Base-by-base conservation (phyloP, 768 basidiomycete species). In the Leucocoprinus sp. region DNA sequence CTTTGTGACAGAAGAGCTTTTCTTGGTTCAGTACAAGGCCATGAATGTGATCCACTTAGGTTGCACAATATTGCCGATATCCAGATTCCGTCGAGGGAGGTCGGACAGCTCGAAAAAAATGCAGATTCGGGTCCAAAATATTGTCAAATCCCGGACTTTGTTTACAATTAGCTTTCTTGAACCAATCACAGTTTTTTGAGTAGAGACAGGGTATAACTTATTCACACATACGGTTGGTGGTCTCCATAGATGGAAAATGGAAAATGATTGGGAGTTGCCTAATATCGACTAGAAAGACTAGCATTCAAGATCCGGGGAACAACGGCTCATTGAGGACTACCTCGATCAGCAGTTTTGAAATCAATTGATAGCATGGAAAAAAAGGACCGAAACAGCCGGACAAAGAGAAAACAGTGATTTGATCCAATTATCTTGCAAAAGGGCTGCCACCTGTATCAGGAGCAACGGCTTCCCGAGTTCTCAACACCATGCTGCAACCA, bases 41-140 rank as follows among this genome's bases (percentile, higher is more conserved):
- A n/a, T n/a, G n/a, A n/a, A n/a, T n/a, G n/a, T n/a, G n/a, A n/a
- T n/a, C n/a, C n/a, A n/a, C n/a, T n/a, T n/a, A n/a, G n/a, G n/a
- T n/a, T n/a, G n/a, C n/a, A n/a, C n/a, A n/a, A n/a, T n/a, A n/a
- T 36, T 47, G 44, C 50, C 45, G 33, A 49, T 46, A 53, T 43
- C 40, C 38, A 42, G 50, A 38, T 49, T 50, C 51, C 52, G 62
- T 42, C 35, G 43, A 55, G 9, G 21, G 22, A 23, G 19, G 17
- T 21, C 29, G 35, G 19, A 33, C n/a, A 41, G 19, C 24, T 8
- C 17, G 19, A 21, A 39, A 14, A 15, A 21, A 12, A 19, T 22
- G 26, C 22, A 18, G 37, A 14, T n/a, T 37, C 22, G 28, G 15
- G 24, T 15, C 28, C 43, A 37, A 15, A 5, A 11, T 24, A 9